phyloP scores from a whole-genome alignment of 768 basidiomycete species.

The Leccinellum rugosiceps region DNA sequence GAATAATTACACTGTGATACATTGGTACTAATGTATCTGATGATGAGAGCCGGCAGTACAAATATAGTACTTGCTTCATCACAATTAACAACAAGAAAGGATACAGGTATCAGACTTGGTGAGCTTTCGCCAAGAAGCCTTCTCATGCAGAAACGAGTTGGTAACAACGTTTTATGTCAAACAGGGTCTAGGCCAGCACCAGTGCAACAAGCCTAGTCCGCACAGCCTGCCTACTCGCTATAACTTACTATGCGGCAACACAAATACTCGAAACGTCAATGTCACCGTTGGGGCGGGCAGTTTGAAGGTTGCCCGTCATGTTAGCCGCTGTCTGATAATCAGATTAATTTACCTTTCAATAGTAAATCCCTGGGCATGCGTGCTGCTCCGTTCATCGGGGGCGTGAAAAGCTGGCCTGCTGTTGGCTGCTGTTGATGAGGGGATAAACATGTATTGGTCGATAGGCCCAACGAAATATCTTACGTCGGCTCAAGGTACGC shows the following conservation, averaged over 20 bases:
- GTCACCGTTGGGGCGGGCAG: conserved; percentile 14
- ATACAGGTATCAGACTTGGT: conserved; percentile 17
- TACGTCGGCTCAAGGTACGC: conserved; percentile 1
- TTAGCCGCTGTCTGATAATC: conserved; percentile 15
- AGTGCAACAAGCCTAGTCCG: conserved; percentile 11
- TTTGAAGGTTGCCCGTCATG: conserved; percentile 6
- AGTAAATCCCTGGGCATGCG: conserved; percentile 14
- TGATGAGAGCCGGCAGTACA: conserved; percentile 25
- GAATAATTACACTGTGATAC: conserved; percentile 22
- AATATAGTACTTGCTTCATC: conserved; percentile 28
- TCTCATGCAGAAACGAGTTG: conserved; percentile 1
- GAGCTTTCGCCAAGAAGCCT: conserved; percentile 5
- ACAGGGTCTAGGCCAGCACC: conserved; percentile 11
- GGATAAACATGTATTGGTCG: conserved; percentile 21
- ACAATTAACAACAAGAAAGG: conserved; percentile 32
- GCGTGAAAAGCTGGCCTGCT: conserved; percentile 16
- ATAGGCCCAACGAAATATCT: conserved; percentile 1
- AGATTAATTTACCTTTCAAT: conserved; percentile 32
- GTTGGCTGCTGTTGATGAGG: conserved; percentile 18
- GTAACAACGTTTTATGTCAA: conserved; percentile 9
- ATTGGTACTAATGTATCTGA: conserved; percentile 9
- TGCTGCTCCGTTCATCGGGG: conserved; percentile 3
- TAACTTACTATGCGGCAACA: background rate
- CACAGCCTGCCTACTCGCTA: conserved; percentile 6
- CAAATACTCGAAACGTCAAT: conserved; percentile 5